A percentile compares a stretch with the other conserved stretches of the same genome.
Conservation (phyloP, 768 basidiomycete species). For the Leccinum sublutescens region DNA sequence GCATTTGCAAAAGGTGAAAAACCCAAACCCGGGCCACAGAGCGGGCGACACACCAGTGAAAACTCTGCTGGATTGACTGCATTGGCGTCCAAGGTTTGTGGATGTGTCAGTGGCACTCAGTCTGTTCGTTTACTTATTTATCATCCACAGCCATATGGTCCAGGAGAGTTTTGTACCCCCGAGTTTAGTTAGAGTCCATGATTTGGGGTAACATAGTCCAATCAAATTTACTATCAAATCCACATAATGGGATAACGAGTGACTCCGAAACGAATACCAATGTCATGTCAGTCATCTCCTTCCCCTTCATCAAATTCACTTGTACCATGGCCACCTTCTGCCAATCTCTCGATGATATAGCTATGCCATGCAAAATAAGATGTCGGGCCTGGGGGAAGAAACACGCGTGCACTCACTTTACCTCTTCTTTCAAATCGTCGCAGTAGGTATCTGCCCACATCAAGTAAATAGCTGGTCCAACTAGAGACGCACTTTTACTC, state of each 20-base stretch:
- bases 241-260: background rate
- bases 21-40: constrained; percentile 93
- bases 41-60: constrained; percentile 82
- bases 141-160: constrained; percentile 77
- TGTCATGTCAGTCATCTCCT: constrained; percentile 64
- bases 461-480: background rate
- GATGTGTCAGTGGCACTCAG: background rate
- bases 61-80: constrained; percentile 90
- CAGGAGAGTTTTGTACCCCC: constrained; percentile 82
- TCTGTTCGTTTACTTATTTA: constrained; percentile 8
- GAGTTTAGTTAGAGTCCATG: constrained; percentile 68
- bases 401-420: constrained; percentile 51
- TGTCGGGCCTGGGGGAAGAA: background rate
- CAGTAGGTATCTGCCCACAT: constrained; percentile 68
- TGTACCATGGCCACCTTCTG: constrained; percentile 72
- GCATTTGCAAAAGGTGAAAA: constrained; percentile 79
- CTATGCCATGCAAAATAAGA: constrained; percentile 35
- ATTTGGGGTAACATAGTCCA: background rate
- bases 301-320: constrained; percentile 78
- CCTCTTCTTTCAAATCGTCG: constrained; percentile 81
- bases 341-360: constrained; percentile 66
- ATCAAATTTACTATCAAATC: background rate
- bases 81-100: constrained; percentile 65
- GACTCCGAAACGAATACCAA: background rate
- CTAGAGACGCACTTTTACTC: constrained; percentile 15